Base-by-base conservation (phyloP, 768 basidiomycete species). In the Lactifluus subvellereus region DNA sequence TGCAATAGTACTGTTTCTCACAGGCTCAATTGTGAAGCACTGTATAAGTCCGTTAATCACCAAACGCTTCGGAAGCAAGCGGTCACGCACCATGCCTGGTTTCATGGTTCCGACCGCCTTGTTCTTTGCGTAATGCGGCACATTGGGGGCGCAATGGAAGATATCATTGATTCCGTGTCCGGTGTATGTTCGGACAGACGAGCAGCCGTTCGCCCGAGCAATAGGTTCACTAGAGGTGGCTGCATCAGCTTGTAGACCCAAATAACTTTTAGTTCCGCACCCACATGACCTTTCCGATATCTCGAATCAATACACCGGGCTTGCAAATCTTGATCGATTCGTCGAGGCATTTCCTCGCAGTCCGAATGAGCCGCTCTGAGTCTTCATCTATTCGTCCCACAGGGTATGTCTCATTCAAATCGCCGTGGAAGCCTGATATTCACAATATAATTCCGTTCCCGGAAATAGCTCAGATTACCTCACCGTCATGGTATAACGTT, bases 81-180 rank as follows among this genome's bases (percentile, higher is more conserved):
- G n/a, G 82, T 84, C 14, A 74, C 86, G 70, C 67, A 92, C 91
- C 91, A 88, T 96, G 67, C 95, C 95, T 27, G 90, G 75, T 72
- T 93, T 94, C 94, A 98, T 96, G 6, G 87, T 84, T 27, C 95
- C 95, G 2, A 93, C 79, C 47, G 91, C 91, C 74, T 94, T 96
- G 71, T 92, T 95, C 73, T 94, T 94, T 22, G 91, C 92, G 68
- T 96, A 97, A 75, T 97, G 95, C 11, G 94, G 92, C 45, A 97
- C 84, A 72, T 94, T 97, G 1, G 95, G 95, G 0, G 85, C 69
- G 61, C 76, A 77, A 72, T 97, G 94, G 80, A 96, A 97, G 64
- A 92, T 77, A 60, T 89, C 77, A 73, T 96, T 87, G 71, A 94
- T 83, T 42, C 94, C 94, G 71, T 96, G 95, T 14, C 92, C 95